Base-by-base conservation (phyloP, 2,329 filamentous ascomycete genomes). In the Lachnellula willkommii region DNA sequence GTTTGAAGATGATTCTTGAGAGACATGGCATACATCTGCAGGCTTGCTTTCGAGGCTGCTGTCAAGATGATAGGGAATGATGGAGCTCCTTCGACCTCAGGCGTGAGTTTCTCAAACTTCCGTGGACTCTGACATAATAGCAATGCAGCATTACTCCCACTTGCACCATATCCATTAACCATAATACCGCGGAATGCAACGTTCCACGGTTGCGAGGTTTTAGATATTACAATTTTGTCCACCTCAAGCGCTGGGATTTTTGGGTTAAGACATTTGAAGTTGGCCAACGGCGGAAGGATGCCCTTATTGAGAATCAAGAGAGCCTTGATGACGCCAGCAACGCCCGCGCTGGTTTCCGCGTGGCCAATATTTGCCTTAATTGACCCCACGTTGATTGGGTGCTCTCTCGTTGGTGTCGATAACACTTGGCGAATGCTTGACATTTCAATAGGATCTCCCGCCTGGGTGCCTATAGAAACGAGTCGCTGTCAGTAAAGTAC, bases 361-460 rank as follows among this genome's bases (percentile, higher is more conserved):
- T 40, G 37, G n/a, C 37, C 37, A 40, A 40, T 40, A 40, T 40
- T 40, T 14, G 37, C 37, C n/a, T 40, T 40, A 1, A 40, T 15
- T 3, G 37, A 40, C 14, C 14, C n/a, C 12, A 40, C 12, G n/a
- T 14, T 15, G 12, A 40, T 14, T 15, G 37, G 37, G n/a, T 40
- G 12, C 12, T 40, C 37, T 40, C 37, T 14, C 12, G 4, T 17
- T 28, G 26, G 26, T 14, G 37, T 40, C 4, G 14, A 40, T 15
- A 40, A 40, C 5, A 42, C 49, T 37, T 51, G 14, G 15, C 49
- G 35, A 39, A 51, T 26, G 24, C 35, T 42, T 1, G 9, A 17
- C 11, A 46, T 39, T 36, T 59, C 54, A 20, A 57, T 24, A 24
- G 57, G 57, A 42, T 59, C 57, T 20, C 57, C 57, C 17, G 37